These are phyloP conservation scores for Aspergillus panamensis DNA, from an alignment of 495 filamentous ascomycete species.

Conservation along the genomic window DNA sequence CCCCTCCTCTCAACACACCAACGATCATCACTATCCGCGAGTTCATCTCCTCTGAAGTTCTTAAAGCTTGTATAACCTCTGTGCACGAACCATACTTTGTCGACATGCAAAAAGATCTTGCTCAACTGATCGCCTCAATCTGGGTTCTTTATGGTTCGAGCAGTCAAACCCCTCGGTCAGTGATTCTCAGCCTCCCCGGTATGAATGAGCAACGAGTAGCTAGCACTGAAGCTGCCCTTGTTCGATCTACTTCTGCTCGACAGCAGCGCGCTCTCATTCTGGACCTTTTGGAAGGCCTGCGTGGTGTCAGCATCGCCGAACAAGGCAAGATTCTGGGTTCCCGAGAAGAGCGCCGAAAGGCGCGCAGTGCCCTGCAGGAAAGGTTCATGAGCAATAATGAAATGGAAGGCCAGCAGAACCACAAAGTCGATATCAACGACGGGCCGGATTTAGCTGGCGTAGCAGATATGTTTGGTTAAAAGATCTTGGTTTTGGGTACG, in stretches of 20 bases:
- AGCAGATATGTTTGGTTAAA: slow-evolving; percentile 63
- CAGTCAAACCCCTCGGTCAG: slow-evolving; percentile 51
- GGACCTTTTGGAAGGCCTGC: slow-evolving; percentile 79
- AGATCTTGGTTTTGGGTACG: neutral
- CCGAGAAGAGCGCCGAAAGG: slow-evolving; percentile 49
- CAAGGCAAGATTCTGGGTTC: slow-evolving; percentile 72
- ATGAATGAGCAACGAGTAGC: slow-evolving; percentile 46
- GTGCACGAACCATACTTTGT: slow-evolving; percentile 95
- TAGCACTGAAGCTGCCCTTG: slow-evolving; percentile 49
- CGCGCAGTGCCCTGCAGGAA: slow-evolving; percentile 51
- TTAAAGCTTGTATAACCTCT: slow-evolving; percentile 78
- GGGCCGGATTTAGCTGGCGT: slow-evolving; percentile 61
- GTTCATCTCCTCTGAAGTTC: slow-evolving; percentile 81
- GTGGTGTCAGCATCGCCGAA: slow-evolving; percentile 88
- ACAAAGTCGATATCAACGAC: slow-evolving; percentile 51
- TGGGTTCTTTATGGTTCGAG: slow-evolving; percentile 65
- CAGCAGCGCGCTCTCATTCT: slow-evolving; percentile 80
- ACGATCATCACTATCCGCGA: slow-evolving; percentile 74
- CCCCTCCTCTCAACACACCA: slow-evolving; percentile 43
- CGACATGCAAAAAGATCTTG: slow-evolving; percentile 91
- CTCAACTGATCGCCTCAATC: slow-evolving; percentile 80
- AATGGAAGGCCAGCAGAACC: slow-evolving; percentile 45
- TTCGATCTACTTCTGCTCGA: slow-evolving; percentile 61
- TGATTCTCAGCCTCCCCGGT: slow-evolving; percentile 57
- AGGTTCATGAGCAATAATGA: slow-evolving; percentile 50